Evolutionary conservation across 345 rosid species (phyloP).

Genomic region (Conringia planisiliqua): DNA sequence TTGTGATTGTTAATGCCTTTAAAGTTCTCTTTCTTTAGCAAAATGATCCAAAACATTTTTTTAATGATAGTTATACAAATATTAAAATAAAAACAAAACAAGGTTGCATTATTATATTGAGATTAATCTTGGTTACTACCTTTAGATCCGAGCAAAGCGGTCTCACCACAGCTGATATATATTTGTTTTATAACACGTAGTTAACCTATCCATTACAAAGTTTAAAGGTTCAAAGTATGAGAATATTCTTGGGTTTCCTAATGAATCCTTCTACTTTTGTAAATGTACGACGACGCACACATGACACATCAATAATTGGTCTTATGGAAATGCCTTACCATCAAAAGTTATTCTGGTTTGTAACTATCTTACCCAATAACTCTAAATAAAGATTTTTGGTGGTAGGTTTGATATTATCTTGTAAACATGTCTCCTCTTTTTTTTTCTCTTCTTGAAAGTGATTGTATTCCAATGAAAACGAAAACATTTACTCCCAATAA

Average conservation of each 20-base stretch:
- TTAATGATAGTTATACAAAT: neutral
- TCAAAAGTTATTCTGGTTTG: neutral
- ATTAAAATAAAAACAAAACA: neutral
- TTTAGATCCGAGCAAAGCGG: slow-evolving; percentile 31
- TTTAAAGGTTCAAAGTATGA: neutral
- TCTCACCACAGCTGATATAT: neutral
- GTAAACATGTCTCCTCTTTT: neutral
- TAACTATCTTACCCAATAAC: neutral
- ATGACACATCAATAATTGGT: neutral
- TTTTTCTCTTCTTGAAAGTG: slow-evolving; percentile 1
- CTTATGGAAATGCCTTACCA: neutral
- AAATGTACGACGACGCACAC: slow-evolving; percentile 5
- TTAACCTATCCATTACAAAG: slow-evolving; percentile 13
- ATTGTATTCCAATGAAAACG: slow-evolving; percentile 12
- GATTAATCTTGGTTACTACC: slow-evolving; percentile 12
- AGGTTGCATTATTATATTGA: slow-evolving; percentile 6
- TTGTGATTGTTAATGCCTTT: slow-evolving; percentile 17
- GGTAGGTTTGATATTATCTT: slow-evolving; percentile 1
- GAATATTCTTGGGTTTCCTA: slow-evolving; percentile 15
- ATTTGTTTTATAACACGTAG: neutral
- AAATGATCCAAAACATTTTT: slow-evolving; percentile 17
- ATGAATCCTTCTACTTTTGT: slow-evolving; percentile 10
- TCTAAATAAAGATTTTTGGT: neutral
- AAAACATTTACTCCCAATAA: neutral
- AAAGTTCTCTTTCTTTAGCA: neutral